phyloP scores from a whole-genome alignment of 2,329 filamentous ascomycete genomes.

The Fusarium tuaranense region DNA sequence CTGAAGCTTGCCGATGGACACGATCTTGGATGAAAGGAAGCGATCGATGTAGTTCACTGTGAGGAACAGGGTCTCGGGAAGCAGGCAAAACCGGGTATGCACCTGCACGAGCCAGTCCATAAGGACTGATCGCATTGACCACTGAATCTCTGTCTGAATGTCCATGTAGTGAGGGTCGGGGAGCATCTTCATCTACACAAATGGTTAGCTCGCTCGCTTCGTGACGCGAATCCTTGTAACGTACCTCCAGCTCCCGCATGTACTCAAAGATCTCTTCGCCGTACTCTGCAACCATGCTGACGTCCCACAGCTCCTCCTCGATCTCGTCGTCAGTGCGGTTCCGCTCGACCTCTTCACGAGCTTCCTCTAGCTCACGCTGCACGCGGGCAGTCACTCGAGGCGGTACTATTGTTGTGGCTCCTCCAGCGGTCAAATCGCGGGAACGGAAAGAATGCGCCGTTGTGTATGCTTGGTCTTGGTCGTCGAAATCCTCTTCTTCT shows the following conservation, averaged over 20 bases:
- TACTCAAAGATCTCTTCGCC: slow-evolving; percentile 95
- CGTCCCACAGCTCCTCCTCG: slow-evolving; percentile 91
- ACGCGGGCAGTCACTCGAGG: slow-evolving; percentile 78
- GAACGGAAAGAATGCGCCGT: slow-evolving; percentile 82
- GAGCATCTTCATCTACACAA: slow-evolving; percentile 75
- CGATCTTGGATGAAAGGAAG: slow-evolving; percentile 93
- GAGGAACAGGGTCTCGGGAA: slow-evolving; percentile 95
- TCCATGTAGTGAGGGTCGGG: slow-evolving; percentile 98
- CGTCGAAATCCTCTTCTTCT: slow-evolving; percentile 76
- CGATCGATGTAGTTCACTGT: slow-evolving; percentile 98
- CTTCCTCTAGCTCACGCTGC: slow-evolving; percentile 77
- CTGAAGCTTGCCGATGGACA: slow-evolving; percentile 94
- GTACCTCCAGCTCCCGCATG: slow-evolving; percentile 88
- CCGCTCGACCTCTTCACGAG: slow-evolving; percentile 75
- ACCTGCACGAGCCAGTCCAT: slow-evolving; percentile 99
- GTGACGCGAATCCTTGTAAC: slow-evolving; percentile 33
- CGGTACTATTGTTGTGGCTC: slow-evolving; percentile 71
- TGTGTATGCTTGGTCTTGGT: slow-evolving; percentile 75
- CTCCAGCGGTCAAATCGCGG: slow-evolving; percentile 68
- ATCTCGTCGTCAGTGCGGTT: slow-evolving; percentile 78
- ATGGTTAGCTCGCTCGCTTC: slow-evolving; percentile 39
- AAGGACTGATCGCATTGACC: slow-evolving; percentile 97
- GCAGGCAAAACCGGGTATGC: slow-evolving; percentile 87
- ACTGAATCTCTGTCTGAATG: slow-evolving; percentile 95
- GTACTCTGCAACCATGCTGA: slow-evolving; percentile 98